These are phyloP conservation scores for Aspergillus sp. DNA, from an alignment of 2,329 filamentous ascomycete species.

Conservation along the genomic window DNA sequence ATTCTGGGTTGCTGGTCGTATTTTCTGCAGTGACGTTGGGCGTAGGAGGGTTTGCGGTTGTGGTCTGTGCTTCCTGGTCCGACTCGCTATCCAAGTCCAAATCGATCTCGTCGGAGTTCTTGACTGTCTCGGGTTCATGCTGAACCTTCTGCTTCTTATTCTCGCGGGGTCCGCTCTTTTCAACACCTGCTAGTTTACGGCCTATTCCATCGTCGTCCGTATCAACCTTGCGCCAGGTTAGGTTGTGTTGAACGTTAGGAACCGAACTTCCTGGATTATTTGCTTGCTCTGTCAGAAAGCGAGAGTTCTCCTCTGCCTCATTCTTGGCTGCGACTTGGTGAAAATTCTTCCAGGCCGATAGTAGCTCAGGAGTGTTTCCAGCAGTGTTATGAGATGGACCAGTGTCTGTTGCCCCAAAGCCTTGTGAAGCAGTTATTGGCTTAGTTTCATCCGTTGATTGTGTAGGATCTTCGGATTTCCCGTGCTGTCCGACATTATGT, in stretches of 20 bases:
- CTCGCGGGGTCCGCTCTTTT: slow-evolving; percentile 13
- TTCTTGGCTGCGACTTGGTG: slow-evolving; percentile 29
- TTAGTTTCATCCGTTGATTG: background rate
- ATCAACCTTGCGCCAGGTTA: slow-evolving; percentile 42
- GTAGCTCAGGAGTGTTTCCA: slow-evolving; percentile 11
- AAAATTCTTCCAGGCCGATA: slow-evolving; percentile 44
- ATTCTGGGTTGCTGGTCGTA: background rate
- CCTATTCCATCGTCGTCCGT: slow-evolving; percentile 27
- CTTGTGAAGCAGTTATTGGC: background rate
- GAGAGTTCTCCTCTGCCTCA: slow-evolving; percentile 34
- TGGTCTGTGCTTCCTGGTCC: slow-evolving; percentile 8
- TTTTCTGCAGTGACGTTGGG: background rate
- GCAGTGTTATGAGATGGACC: background rate
- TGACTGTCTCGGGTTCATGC: slow-evolving; percentile 21
- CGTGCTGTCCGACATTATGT: background rate
- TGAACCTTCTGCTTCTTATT: slow-evolving; percentile 24
- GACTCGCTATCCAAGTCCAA: slow-evolving; percentile 30
- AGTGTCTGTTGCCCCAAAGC: background rate
- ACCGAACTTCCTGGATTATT: slow-evolving; percentile 12
- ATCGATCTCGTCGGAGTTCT: slow-evolving; percentile 55
- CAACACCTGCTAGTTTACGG: slow-evolving; percentile 23
- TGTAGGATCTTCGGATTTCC: background rate
- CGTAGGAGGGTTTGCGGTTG: background rate
- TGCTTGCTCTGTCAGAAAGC: slow-evolving; percentile 25
- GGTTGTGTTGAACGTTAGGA: slow-evolving; percentile 28